Evolutionary conservation across 345 rosid genomes (phyloP), one percentile per base, ranked within the genome.

Genomic region (Hibiscus trionum): DNA sequence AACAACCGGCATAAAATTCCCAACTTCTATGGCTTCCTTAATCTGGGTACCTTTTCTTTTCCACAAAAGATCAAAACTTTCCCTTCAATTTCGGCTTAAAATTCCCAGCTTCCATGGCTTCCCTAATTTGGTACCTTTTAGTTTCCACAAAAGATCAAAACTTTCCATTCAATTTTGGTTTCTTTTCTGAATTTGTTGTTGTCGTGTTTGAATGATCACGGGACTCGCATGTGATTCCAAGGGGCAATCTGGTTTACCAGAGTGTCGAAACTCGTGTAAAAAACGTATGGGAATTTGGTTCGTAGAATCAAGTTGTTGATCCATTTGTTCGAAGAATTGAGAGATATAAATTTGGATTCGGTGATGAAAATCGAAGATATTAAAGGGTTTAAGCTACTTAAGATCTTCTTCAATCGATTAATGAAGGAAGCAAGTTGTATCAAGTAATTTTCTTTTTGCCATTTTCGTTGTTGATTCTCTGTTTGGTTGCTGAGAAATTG

Each of bases 241-340:
- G 3, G 84, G 76, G 29, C 81, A 78, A 72, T 79, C 87, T 6
- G 85, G 81, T 75, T 80, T 90, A 50, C 84, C 87, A 5, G 88
- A 84, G 81, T 86, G 89, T 35, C 82, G 69, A 65, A 85, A 82
- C 77, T 71, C 83, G 11, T 80, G 82, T 73, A 89, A 84, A 80
- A 89, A 75, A 84, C 83, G 90, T 87, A 89, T 75, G 89, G 92
- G 31, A 87, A 90, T 85, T 14, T 50, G 50, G 11, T 83, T 46
- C 93, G 99, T 39, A 85, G 99, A 78, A 88, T 95, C 78, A 92
- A 91, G 91, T 88, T 95, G 35, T 83, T 95, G 80, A 86, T 93
- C 77, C 97, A 97, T 79, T 81, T 92, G 87, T 90, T 95, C 56
- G 96, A 92, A 87, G 99, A 95, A 76, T 83, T 92, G 80, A 81